Conservation (phyloP, 495 filamentous ascomycete species). For the Aspergillus nidulans region DNA sequence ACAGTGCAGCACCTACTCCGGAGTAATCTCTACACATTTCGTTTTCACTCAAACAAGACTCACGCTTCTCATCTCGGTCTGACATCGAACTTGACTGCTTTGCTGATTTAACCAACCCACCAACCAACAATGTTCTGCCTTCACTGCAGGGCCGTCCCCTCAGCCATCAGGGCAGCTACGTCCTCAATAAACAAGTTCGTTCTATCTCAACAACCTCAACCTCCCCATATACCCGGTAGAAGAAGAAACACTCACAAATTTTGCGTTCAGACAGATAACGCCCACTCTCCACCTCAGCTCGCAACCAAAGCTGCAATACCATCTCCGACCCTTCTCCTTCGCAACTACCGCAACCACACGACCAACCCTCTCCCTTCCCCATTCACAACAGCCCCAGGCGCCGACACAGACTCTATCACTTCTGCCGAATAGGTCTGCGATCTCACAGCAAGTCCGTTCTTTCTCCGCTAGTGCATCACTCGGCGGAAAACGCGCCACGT, state of each 20-base stretch:
- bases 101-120: neutral
- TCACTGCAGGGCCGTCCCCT: slow-evolving; percentile 31
- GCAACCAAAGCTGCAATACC: neutral
- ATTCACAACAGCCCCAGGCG: slow-evolving; percentile 16
- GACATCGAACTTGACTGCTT: neutral
- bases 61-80: neutral
- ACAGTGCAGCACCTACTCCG: slow-evolving; percentile 12
- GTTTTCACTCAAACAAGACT: neutral
- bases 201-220: neutral
- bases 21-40: slow-evolving; percentile 3
- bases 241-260: neutral
- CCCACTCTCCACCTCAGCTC: neutral
- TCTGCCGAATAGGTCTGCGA: slow-evolving; percentile 22
- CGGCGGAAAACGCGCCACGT: slow-evolving; percentile 56
- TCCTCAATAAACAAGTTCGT: slow-evolving; percentile 17
- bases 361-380: slow-evolving; percentile 8
- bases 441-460: slow-evolving; percentile 28
- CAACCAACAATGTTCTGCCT: slow-evolving; percentile 31
- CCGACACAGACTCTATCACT: slow-evolving; percentile 17
- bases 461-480: slow-evolving; percentile 45
- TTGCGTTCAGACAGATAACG: neutral
- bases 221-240: neutral
- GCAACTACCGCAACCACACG: neutral
- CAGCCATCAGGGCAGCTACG: slow-evolving; percentile 15
- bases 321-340: slow-evolving; percentile 4